Percentiles rank a stretch among this genome's conserved stretches.
These are phyloP conservation scores for Artemisia argyi DNA, from an alignment of 129 eudicot species.

Conservation along the genomic window DNA sequence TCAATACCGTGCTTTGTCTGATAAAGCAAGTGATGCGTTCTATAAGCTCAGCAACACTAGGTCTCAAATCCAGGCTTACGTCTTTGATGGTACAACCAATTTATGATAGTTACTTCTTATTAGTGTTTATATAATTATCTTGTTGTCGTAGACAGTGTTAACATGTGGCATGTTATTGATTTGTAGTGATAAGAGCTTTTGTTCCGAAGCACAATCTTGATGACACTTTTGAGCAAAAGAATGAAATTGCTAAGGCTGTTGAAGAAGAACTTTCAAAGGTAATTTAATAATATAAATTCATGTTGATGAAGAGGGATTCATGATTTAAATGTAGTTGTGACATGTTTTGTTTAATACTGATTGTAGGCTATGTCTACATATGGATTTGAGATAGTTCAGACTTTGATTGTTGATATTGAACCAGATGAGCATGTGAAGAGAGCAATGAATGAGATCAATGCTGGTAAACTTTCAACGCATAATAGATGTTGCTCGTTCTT, in stretches of 20 bases:
- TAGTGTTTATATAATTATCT: neutral
- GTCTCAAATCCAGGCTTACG: constrained; percentile 83
- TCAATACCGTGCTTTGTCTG: constrained; percentile 76
- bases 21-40: constrained; percentile 81
- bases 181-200: constrained; percentile 71
- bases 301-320: constrained; percentile 5
- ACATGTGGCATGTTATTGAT: constrained; percentile 11
- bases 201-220: constrained; percentile 76
- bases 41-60: constrained; percentile 74
- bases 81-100: constrained; percentile 61
- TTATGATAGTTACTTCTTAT: neutral
- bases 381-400: constrained; percentile 86
- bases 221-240: constrained; percentile 86
- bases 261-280: constrained; percentile 89
- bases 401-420: constrained; percentile 80
- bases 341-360: constrained; percentile 22
- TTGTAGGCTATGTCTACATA: constrained; percentile 89
- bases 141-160: neutral
- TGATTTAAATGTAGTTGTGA: constrained; percentile 5
- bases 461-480: constrained; percentile 47
- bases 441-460: constrained; percentile 96
- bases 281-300: neutral
- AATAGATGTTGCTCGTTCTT: neutral
- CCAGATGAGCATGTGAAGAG: constrained; percentile 96
- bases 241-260: constrained; percentile 81